Evolutionary conservation across 2,329 filamentous ascomycete species (phyloP), one percentile per base, ranked within the genome.

Genomic region (Aspergillus carbonarius): DNA sequence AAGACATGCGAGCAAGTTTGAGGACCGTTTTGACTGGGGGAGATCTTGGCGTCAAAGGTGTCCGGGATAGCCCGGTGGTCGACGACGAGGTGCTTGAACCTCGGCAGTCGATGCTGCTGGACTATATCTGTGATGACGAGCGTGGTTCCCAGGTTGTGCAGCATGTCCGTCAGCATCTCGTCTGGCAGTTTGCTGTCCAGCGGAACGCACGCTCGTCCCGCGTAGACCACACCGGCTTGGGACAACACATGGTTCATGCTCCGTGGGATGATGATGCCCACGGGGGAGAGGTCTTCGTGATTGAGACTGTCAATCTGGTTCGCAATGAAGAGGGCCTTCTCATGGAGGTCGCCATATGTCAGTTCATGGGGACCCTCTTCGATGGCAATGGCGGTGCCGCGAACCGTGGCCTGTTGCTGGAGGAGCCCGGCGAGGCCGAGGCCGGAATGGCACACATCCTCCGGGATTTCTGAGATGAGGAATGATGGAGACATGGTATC

Each of bases 41-140:
- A 6, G 37, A 37, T 30, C 7, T 34, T n/a, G 5, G n/a, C 4
- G 9, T 25, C n/a, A 15, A 17, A 23, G 48, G 6, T 23, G 4
- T 51, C 30, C 8, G 30, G 25, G 4, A 60, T 8, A 1, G 23
- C 42, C 13, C 25, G 20, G 35, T 57, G 54, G 30, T 60, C 54
- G 5, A 60, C 58, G 12, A 37, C 23, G 18, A 58, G 20, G 10
- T 42, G 51, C 12, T 20, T 9, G 9, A 51, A 32, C 3, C 15
- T 9, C 2, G 47, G 55, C 2, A 57, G 44, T 15, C 58, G 37
- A 3, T 63, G 50, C 68, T 73, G 70, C 80, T 80, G 4, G 69
- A 75, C 64, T 1, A 25, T 18, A 50, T 54, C 57, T 10, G 53
- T 57, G 13, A 59, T 23, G 30, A 61, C 34, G 4, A 52, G 37